A percentile compares a stretch with the other conserved stretches of the same genome.
These are phyloP conservation scores for Chrysosporium keratinophilum DNA, from an alignment of 2,329 filamentous ascomycete species.

Conservation along the genomic window DNA sequence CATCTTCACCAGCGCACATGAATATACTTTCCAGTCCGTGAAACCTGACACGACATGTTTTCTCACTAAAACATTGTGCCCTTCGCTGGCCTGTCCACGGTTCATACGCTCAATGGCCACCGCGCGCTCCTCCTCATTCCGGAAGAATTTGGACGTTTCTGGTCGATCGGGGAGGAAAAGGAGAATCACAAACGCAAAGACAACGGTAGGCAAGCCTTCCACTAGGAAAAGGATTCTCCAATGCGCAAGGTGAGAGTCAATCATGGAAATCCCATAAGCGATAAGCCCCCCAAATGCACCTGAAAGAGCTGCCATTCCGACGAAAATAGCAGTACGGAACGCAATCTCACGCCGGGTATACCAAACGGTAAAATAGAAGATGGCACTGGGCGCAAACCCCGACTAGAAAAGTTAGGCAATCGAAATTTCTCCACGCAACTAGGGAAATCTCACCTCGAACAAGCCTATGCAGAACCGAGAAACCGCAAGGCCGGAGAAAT, in stretches of 20 bases:
- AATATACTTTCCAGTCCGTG: conserved; percentile 16
- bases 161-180: conserved; percentile 39
- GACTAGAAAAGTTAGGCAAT: conserved; percentile 34
- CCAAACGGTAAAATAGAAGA: conserved; percentile 52
- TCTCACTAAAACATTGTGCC: conserved; percentile 13
- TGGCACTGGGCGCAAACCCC: conserved; percentile 49
- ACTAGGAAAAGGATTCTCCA: conserved; percentile 46
- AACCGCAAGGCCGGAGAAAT: conserved; percentile 45
- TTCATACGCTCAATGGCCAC: conserved; percentile 15
- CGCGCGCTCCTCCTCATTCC: conserved; percentile 14
- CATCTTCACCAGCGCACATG: conserved; percentile 14
- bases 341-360: conserved; percentile 47
- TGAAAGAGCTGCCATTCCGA: conserved; percentile 45
- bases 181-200: conserved; percentile 35
- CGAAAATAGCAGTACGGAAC: conserved; percentile 45
- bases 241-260: conserved; percentile 28
- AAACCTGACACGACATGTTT: conserved; percentile 15
- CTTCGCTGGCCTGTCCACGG: conserved; percentile 15
- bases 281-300: conserved; percentile 47
- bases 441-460: conserved; percentile 35
- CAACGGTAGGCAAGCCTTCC: conserved; percentile 39
- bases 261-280: conserved; percentile 22
- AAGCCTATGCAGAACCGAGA: conserved; percentile 50
- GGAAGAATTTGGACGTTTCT: conserved; percentile 15
- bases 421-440: background rate